phyloP scores from a whole-genome alignment of 305 asterid species.

The Solanum hybrid region DNA sequence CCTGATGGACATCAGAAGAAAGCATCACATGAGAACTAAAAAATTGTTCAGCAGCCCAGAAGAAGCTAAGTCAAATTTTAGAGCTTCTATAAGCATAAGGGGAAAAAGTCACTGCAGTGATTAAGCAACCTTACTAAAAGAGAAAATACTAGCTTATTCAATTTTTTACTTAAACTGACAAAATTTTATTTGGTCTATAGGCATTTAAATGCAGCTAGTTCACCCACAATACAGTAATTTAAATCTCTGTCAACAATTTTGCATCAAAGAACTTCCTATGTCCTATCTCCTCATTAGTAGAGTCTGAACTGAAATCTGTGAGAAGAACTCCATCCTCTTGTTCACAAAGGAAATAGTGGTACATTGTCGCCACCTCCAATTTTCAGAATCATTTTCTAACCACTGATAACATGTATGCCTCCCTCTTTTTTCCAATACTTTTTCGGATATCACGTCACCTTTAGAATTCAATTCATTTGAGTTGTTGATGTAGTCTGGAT shows the following conservation, averaged over 20 bases:
- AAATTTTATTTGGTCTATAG: background rate
- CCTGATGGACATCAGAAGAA: slow-evolving; percentile 31
- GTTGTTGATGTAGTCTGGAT: background rate
- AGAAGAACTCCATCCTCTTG: background rate
- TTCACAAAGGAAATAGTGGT: background rate
- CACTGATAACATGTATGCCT: background rate
- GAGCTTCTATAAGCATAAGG: background rate
- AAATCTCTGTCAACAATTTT: background rate
- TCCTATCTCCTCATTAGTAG: background rate
- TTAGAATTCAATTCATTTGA: background rate
- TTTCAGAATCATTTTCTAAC: background rate
- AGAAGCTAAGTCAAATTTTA: background rate
- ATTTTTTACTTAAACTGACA: background rate
- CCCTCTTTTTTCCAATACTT: background rate
- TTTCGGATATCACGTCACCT: background rate
- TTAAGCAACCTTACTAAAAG: background rate
- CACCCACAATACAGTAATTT: background rate
- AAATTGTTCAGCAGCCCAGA: background rate
- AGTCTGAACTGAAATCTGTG: background rate
- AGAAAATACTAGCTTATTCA: background rate
- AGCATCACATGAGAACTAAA: slow-evolving; percentile 6
- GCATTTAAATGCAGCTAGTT: background rate
- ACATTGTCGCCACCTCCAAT: background rate
- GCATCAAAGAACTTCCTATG: background rate
- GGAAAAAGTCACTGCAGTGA: background rate